Evolutionary conservation across 306 rosid species (phyloP).

Genomic region (Boehmeria nivea): DNA sequence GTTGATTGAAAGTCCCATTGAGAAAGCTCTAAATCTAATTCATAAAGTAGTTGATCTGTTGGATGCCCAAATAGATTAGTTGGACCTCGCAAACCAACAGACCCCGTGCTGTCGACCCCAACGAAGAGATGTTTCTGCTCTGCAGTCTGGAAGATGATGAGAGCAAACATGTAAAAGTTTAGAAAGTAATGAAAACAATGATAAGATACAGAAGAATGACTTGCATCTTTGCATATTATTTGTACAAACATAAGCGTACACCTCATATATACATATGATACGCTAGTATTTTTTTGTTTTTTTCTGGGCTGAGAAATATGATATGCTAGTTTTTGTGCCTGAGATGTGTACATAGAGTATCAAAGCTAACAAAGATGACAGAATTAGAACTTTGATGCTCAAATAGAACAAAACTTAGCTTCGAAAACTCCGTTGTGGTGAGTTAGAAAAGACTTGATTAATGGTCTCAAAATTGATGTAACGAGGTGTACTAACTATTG

Average conservation of each 20-base stretch:
- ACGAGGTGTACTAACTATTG: too few relatives aligned
- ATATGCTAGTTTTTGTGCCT: too few relatives aligned
- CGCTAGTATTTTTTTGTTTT: too few relatives aligned
- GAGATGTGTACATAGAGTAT: too few relatives aligned
- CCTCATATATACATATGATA: too few relatives aligned
- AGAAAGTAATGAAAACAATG: slow-evolving; percentile 21
- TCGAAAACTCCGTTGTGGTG: too few relatives aligned
- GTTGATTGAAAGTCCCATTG: slow-evolving; percentile 68
- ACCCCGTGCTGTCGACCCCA: slow-evolving; percentile 77
- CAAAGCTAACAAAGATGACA: not conserved
- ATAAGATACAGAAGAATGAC: not conserved
- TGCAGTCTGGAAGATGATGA: slow-evolving; percentile 40
- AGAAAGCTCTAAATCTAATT: slow-evolving; percentile 71
- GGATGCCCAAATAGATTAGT: slow-evolving; percentile 96
- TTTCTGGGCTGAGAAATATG: too few relatives aligned
- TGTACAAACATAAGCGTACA: too few relatives aligned
- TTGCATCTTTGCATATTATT: not conserved
- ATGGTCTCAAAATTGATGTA: not conserved
- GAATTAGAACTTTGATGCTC: not conserved
- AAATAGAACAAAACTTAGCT: too few relatives aligned
- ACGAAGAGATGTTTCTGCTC: slow-evolving; percentile 75
- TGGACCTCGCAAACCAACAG: slow-evolving; percentile 82
- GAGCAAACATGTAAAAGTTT: slow-evolving; percentile 20
- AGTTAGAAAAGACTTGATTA: not conserved
- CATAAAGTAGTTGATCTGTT: slow-evolving; percentile 57